Evolutionary conservation across 208 protist genomes (phyloP), one percentile per base, ranked within the genome.

Genomic region (Leishmania guyanensis): DNA sequence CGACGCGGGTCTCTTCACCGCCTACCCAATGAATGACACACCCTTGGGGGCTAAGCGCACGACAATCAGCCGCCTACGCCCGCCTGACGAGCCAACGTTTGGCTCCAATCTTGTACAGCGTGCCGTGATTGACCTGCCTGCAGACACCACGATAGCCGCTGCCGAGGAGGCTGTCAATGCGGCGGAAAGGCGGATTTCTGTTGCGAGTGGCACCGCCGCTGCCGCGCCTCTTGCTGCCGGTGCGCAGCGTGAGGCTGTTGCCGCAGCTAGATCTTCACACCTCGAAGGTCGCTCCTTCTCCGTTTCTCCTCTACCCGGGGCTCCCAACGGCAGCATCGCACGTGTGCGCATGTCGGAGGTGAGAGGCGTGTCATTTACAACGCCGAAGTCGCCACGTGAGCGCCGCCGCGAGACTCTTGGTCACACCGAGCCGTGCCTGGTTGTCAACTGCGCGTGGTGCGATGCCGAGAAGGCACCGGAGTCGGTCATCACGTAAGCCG

Each of bases 401-500:
- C 72, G 56, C 58, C 43, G 71, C 48, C 22, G 56, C 29, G 69
- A 77, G 17, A 71, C 62, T 39, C 17, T 68, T 29, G 79, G 20
- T 14, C 91, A 94, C 82, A 87, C 83, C 58, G 89, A 87, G 79
- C 90, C 92, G 54, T 93, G 91, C 78, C 80, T 92, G 72, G 82
- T 96, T 14, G 70, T 86, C 73, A 93, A 93, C 80, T 95, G 92
- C 77, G 90, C 86, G 20, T 95, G 92, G 92, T 95, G 92, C 65
- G 85, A 81, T 6, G 85, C 80, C n/a, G 86, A 93, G 75, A 86
- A 85, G 74, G 43, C 76, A 46, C 26, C 74, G 14, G 39, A 75
- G 75, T 72, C 50, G 2, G 60, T 66, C 8, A 20, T 62, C 50
- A 65, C 39, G 33, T 77, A 62, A 20, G 8, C 68, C 43, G 43